A percentile compares a stretch with the other conserved stretches of the same genome.
phyloP scores from a whole-genome alignment of 805 yeast species.

The Yarrowia porcina region DNA sequence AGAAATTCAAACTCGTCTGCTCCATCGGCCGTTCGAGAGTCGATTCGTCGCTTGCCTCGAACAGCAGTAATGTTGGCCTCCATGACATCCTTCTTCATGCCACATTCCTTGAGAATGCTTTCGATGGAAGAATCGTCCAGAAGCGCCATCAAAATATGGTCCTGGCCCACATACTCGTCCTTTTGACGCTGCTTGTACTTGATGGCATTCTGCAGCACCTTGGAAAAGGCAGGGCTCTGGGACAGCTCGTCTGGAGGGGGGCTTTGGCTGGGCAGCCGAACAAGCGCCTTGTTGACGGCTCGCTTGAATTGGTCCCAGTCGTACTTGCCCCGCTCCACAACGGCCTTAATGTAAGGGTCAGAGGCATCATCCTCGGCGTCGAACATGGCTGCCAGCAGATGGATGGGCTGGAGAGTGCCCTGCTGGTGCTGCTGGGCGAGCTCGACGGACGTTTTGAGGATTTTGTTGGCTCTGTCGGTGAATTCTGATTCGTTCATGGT shows the following conservation, averaged over 20 bases:
- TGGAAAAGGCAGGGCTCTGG: constrained; percentile 73
- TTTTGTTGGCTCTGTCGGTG: constrained; percentile 87
- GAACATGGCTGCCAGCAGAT: constrained; percentile 86
- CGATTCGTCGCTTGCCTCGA: constrained; percentile 89
- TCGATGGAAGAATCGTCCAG: constrained; percentile 73
- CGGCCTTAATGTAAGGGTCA: constrained; percentile 65
- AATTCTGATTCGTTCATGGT: constrained; percentile 48
- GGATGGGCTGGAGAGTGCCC: constrained; percentile 82
- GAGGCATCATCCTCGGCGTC: constrained; percentile 55
- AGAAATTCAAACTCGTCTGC: constrained; percentile 79
- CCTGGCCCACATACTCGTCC: constrained; percentile 90
- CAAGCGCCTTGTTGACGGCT: constrained; percentile 73
- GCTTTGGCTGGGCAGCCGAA: constrained; percentile 77
- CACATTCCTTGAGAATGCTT: constrained; percentile 66
- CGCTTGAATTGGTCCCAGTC: constrained; percentile 83
- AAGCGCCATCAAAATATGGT: constrained; percentile 81
- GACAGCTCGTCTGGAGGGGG: constrained; percentile 85
- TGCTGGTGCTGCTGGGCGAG: constrained; percentile 83
- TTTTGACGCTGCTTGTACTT: constrained; percentile 83
- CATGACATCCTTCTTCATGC: constrained; percentile 64
- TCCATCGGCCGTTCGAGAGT: constrained; percentile 90
- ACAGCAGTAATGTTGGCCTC: constrained; percentile 74
- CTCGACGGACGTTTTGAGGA: constrained; percentile 74
- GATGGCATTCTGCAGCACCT: constrained; percentile 67
- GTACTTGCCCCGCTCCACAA: constrained; percentile 79